These are phyloP conservation scores for Candida bentonensis DNA, from an alignment of 805 yeast genomes.

Conservation along the genomic window DNA sequence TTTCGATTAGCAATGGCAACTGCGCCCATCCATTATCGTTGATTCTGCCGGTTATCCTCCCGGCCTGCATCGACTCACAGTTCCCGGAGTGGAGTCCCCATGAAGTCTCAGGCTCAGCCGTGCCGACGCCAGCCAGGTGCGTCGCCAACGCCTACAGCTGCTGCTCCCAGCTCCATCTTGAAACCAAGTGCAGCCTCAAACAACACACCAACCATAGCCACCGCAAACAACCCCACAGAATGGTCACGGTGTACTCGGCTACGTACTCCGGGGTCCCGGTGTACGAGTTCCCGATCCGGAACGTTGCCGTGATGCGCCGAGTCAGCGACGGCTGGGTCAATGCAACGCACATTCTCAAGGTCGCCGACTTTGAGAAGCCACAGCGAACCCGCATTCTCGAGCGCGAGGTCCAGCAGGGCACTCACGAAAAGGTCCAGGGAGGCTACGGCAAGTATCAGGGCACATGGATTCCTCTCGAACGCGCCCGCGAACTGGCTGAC, in stretches of 20 bases:
- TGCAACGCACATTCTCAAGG: conserved; percentile 89
- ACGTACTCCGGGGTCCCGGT: conserved; percentile 32
- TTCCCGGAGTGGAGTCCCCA: no score
- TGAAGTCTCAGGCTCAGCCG: no score
- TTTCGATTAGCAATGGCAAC: no score
- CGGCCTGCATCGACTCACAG: no score
- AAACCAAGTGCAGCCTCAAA: no score
- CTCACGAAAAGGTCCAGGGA: conserved; percentile 90
- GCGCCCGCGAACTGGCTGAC: conserved; percentile 55
- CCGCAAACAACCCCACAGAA: not conserved
- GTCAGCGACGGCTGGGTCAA: conserved; percentile 90
- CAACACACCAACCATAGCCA: not conserved
- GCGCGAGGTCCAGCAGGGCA: conserved; percentile 80
- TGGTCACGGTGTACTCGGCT: conserved; percentile 24
- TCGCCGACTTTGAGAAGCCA: conserved; percentile 89
- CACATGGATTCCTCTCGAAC: conserved; percentile 82
- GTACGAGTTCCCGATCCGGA: conserved; percentile 42
- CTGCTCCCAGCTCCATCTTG: no score
- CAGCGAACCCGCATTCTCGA: conserved; percentile 85
- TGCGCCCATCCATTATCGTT: no score
- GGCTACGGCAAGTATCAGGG: conserved; percentile 97
- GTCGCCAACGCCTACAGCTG: no score
- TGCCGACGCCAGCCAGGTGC: no score
- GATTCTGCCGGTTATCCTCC: no score
- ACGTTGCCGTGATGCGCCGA: conserved; percentile 78